phyloP scores from a whole-genome alignment of 768 basidiomycete species.

The Mrakia blollopis region DNA sequence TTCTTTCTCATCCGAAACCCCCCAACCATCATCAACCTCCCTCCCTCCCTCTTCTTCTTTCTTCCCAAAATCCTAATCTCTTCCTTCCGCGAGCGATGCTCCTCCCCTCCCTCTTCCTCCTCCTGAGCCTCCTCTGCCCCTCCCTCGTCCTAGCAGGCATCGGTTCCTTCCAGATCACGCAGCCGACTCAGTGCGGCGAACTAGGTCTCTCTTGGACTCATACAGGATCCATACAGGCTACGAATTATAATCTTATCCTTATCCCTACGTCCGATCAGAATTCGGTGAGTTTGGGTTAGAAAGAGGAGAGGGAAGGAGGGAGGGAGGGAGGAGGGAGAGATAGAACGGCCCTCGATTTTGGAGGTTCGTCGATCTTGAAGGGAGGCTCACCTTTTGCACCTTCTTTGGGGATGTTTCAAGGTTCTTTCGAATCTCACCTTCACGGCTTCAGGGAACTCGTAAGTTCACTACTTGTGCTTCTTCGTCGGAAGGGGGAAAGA shows the following conservation, averaged over 20 bases:
- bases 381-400: too few species aligned
- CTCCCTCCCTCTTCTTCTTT: not conserved
- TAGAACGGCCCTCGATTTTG: not conserved
- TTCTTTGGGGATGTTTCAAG: not conserved
- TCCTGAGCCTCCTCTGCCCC: not conserved
- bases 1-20: not conserved
- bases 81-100: not conserved
- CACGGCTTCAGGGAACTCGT: not conserved
- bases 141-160: conserved; percentile 8
- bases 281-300: not conserved
- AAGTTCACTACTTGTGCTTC: not conserved
- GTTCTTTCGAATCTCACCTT: conserved; percentile 23
- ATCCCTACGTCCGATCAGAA: conserved; percentile 27
- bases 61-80: not conserved
- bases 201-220: conserved; percentile 20
- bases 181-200: conserved; percentile 18
- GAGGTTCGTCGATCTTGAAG: not conserved
- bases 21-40: not conserved
- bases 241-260: conserved; percentile 22
- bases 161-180: conserved; percentile 15
- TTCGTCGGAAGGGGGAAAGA: not conserved
- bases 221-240: not conserved
- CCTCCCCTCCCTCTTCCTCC: not conserved
- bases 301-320: not conserved
- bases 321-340: not conserved